These are phyloP conservation scores for Athelia psychrophila DNA, from an alignment of 1,284 basidiomycete species.

Conservation along the genomic window DNA sequence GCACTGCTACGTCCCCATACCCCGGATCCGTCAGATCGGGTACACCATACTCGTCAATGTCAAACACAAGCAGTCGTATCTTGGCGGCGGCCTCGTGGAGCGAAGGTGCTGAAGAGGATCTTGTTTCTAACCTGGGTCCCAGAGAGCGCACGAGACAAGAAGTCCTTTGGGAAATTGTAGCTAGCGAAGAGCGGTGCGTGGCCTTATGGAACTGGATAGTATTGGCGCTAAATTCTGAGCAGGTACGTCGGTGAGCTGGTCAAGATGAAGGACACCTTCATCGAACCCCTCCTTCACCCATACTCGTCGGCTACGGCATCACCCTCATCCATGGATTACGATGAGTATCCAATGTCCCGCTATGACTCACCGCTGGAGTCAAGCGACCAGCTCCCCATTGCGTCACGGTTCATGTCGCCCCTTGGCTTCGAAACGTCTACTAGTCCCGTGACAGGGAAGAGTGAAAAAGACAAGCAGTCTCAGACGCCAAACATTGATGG, in stretches of 20 bases:
- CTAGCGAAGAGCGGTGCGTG: slow-evolving; percentile 89
- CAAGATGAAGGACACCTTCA: slow-evolving; percentile 92
- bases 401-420: slow-evolving; percentile 86
- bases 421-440: slow-evolving; percentile 50
- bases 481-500: slow-evolving; percentile 63
- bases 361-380: slow-evolving; percentile 66
- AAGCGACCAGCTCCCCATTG: slow-evolving; percentile 82
- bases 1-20: slow-evolving; percentile 59
- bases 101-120: slow-evolving; percentile 92
- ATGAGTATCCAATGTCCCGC: slow-evolving; percentile 47
- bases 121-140: slow-evolving; percentile 90
- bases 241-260: slow-evolving; percentile 91
- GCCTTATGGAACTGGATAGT: slow-evolving; percentile 4
- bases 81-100: slow-evolving; percentile 89
- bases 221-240: slow-evolving; percentile 11
- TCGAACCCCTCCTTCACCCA: slow-evolving; percentile 87
- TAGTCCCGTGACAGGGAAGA: slow-evolving; percentile 25
- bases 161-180: slow-evolving; percentile 97
- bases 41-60: slow-evolving; percentile 78
- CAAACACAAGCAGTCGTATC: slow-evolving; percentile 64
- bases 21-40: slow-evolving; percentile 68
- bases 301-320: slow-evolving; percentile 47
- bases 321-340: slow-evolving; percentile 57
- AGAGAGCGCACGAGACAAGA: slow-evolving; percentile 95
- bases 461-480: slow-evolving; percentile 33